Percentiles rank a stretch among this genome's conserved stretches.
phyloP scores from a whole-genome alignment of 768 basidiomycete genomes.

The Suillus sp. region DNA sequence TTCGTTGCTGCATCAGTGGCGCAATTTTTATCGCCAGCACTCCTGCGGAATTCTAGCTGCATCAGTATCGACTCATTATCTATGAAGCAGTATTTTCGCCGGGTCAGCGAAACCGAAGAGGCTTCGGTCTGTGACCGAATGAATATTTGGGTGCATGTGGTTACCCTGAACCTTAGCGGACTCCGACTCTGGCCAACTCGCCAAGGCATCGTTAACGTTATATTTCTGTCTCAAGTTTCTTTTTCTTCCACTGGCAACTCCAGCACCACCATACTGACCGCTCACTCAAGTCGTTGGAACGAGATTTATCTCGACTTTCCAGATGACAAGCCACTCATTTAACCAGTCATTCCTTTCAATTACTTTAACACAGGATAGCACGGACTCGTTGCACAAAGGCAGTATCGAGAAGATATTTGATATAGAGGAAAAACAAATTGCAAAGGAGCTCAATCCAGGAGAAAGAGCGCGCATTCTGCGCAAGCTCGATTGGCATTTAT shows the following conservation, averaged over 20 bases:
- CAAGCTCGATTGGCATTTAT: conserved; percentile 46
- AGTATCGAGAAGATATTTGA: not conserved
- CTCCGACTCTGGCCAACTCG: not conserved
- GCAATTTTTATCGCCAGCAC: not conserved
- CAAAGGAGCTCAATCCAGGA: conserved; percentile 15
- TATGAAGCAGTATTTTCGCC: not conserved
- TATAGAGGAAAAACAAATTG: not conserved
- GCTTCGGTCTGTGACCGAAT: not conserved
- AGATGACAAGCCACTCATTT: conserved; percentile 3
- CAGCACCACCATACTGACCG: not conserved
- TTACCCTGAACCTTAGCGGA: not conserved
- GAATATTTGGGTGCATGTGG: not conserved
- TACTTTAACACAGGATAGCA: not conserved
- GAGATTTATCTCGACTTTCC: conserved; percentile 1
- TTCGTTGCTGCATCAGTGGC: no score
- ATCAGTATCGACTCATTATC: not conserved
- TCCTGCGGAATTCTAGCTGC: not conserved
- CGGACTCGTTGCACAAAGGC: not conserved
- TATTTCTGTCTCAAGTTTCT: not conserved
- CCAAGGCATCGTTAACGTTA: not conserved
- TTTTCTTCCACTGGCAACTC: not conserved
- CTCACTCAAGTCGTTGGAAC: conserved; percentile 1
- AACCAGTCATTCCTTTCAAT: conserved; percentile 7
- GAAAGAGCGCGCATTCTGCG: conserved; percentile 36
- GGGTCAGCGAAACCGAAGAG: conserved; percentile 3